Evolutionary conservation across 768 basidiomycete species (phyloP), one percentile per base, ranked within the genome.

Genomic region (Clavaria fumosa): DNA sequence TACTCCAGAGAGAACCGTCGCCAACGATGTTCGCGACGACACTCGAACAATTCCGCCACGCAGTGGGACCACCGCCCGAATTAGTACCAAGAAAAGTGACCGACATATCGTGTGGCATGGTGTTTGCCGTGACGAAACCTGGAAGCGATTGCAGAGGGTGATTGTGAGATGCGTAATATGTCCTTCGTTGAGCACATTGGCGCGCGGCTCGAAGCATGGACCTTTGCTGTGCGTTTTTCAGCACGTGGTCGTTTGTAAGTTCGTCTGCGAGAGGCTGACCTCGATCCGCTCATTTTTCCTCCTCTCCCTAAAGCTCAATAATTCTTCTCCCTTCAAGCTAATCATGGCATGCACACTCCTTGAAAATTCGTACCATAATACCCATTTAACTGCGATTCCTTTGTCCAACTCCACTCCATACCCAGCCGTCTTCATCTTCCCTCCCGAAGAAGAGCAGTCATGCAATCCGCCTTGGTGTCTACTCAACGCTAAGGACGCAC

Each of bases 41-140:
- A 19, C 76, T 76, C 0, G 82, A 81, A 55, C 82, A 83, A 41
- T 81, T 79, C 35, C 84, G 69, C n/a, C 72, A 63, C 34, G 69
- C 61, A 4, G 71, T 65, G 2, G 84, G 84, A 0, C 84, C 83
- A 7, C 82, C 78, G 5, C 83, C 83, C 20, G 73, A 74, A 30
- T 68, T 77, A 2, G 80, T 85, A 10, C 83, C 83, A 6, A 86
- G 59, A 50, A 88, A 86, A 18, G 72, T 76, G 30, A 83, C 60
- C 12, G 57, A 55, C 57, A 82, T 69, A 38, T 63, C 48, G 33
- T 50, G 52, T 2, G 53, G 41, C 62, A 65, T 66, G 37, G 42
- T 37, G 4, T 28, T 33, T 15, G 23, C 18, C 24, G 28, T n/a
- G 19, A 37, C 17, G n/a, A 22, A 20, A n/a, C 17, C 5, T 23